Conservation (phyloP, 2,329 filamentous ascomycete genomes). For the Fusarium palustre region DNA sequence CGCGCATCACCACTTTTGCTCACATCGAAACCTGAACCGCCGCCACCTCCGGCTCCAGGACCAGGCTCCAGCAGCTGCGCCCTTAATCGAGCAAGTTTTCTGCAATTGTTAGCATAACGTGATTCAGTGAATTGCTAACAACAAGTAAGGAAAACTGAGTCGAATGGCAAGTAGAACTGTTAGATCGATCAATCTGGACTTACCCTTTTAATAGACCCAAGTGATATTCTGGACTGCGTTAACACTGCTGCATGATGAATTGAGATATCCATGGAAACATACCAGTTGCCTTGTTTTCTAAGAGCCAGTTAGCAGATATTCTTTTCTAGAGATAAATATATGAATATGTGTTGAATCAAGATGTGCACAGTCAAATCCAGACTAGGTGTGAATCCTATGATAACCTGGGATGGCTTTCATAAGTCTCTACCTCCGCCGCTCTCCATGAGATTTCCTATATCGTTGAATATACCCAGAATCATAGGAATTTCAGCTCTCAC, state of each 20-base stretch:
- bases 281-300: constrained; percentile 99
- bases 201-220: constrained; percentile 97
- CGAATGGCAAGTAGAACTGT: background rate
- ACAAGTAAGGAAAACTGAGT: background rate
- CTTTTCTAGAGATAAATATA: background rate
- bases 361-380: background rate
- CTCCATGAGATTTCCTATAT: background rate
- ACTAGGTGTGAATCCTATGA: background rate
- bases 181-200: constrained; percentile 35
- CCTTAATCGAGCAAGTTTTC: constrained; percentile 93
- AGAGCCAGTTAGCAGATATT: constrained; percentile 13
- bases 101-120: constrained; percentile 53
- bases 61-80: constrained; percentile 94
- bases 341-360: background rate
- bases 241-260: constrained; percentile 18
- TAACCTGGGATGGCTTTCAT: background rate
- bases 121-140: background rate
- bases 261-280: constrained; percentile 53
- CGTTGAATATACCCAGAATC: no score
- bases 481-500: constrained; percentile 40
- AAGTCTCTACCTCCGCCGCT: background rate
- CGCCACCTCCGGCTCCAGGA: constrained; percentile 80
- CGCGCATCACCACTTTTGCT: constrained; percentile 96
- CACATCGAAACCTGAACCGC: constrained; percentile 89
- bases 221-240: constrained; percentile 82